Evolutionary conservation across 2,329 filamentous ascomycete species (phyloP), one percentile per base, ranked within the genome.

Genomic region (Zasmidium angulare): DNA sequence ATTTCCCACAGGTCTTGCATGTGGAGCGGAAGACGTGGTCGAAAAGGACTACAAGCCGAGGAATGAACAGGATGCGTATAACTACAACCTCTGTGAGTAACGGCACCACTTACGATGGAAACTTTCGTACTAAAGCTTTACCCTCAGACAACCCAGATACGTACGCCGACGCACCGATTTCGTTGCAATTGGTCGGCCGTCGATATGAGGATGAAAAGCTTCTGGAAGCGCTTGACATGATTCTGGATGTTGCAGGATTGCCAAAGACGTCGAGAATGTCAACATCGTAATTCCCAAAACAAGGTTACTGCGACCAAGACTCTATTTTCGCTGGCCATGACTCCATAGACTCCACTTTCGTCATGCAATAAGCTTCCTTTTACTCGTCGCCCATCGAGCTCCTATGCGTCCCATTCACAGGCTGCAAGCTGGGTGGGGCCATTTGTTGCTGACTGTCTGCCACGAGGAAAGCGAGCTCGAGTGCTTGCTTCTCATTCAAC

Each of bases 401-500:
- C 36, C n/a, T 17, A 17, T 43, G 36, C 36, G 11, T 43, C 36
- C 36, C 36, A 43, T 43, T 43, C 6, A 43, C n/a, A 14, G 36
- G 36, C 36, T 43, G 36, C 36, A 43, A 17, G 11, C n/a, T 43
- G 1, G 53, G 53, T 31, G 17, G n/a, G 7, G 14, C 55, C 55
- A 57, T 58, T 43, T 67, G 64, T 31, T 69, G 64, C 61, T 72
- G 71, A 61, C 69, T 71, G 3, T 91, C 91, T 0, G 95, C 95
- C 50, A 99, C 88, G 70, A 98, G 77, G 75, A 99, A 99, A 0
- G 95, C 93, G 74, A 98, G 77, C 79, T 99, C 95, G 14, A 99
- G 82, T 0, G 95, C 93, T 80, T 99, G 95, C 79, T 98, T 97
- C 82, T 98, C 95, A 72, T 99, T 99, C 66, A 99, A 79, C 22